These are phyloP conservation scores for Amanita molliuscula DNA, from an alignment of 768 basidiomycete species.

Conservation along the genomic window DNA sequence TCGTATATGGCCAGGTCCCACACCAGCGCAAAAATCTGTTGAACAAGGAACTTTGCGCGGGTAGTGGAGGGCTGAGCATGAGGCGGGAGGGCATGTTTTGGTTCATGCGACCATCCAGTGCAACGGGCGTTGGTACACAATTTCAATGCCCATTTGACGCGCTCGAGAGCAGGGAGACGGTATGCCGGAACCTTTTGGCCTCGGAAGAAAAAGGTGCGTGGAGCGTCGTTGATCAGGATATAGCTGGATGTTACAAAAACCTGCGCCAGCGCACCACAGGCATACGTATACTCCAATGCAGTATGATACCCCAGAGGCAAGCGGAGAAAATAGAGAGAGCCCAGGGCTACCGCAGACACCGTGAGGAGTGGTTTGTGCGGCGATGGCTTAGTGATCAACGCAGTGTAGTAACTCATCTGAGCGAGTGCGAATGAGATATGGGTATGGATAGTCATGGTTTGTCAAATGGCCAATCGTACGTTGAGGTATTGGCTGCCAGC, in stretches of 20 bases:
- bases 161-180: conserved; percentile 1
- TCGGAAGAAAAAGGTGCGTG: conserved; percentile 2
- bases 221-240: conserved; percentile 8
- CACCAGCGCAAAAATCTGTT: not conserved
- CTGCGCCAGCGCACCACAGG: conserved; percentile 2
- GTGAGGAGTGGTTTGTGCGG: conserved; percentile 9
- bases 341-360: conserved; percentile 5
- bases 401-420: not conserved
- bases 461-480: no score
- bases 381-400: conserved; percentile 7
- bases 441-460: not conserved
- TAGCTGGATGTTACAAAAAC: conserved; percentile 5
- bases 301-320: not conserved
- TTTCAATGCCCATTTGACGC: conserved; percentile 19
- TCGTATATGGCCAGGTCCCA: conserved; percentile 15
- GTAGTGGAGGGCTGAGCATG: conserved; percentile 11
- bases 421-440: not conserved
- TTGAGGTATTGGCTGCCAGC: no score
- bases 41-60: conserved; percentile 15
- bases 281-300: conserved; percentile 9
- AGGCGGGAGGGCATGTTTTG: conserved; percentile 9
- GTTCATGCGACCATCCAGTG: conserved; percentile 24
- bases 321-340: conserved; percentile 6
- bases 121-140: conserved; percentile 21
- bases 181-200: conserved; percentile 3